A percentile compares a stretch with the other conserved stretches of the same genome.
phyloP scores from a whole-genome alignment of 331 rosid species.

The Quercus lobata region DNA sequence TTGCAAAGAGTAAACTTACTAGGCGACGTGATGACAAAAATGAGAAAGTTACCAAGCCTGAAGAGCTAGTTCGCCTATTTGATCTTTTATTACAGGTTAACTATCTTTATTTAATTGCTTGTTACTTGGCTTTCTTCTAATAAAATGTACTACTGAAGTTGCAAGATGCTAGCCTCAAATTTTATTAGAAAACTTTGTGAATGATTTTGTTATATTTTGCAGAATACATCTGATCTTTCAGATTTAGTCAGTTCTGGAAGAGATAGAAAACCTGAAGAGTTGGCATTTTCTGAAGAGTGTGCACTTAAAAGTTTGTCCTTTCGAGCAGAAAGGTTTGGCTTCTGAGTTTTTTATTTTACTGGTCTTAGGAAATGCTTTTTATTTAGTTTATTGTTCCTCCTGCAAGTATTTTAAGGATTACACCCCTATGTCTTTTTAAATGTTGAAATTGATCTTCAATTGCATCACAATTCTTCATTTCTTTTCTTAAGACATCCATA shows the following conservation, averaged over 20 bases:
- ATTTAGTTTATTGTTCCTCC: background rate
- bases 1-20: slow-evolving; percentile 82
- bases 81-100: slow-evolving; percentile 87
- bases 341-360: slow-evolving; percentile 10
- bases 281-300: slow-evolving; percentile 67
- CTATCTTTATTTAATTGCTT: slow-evolving; percentile 11
- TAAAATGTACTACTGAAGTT: background rate
- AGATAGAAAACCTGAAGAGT: slow-evolving; percentile 76
- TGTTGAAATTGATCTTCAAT: background rate
- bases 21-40: slow-evolving; percentile 82
- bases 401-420: background rate
- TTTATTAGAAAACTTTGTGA: slow-evolving; percentile 21
- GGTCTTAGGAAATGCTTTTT: background rate
- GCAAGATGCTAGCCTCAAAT: slow-evolving; percentile 13
- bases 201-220: slow-evolving; percentile 35
- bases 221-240: slow-evolving; percentile 89
- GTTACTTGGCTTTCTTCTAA: slow-evolving; percentile 3
- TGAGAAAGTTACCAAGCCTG: slow-evolving; percentile 93
- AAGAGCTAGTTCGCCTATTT: slow-evolving; percentile 92
- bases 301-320: slow-evolving; percentile 69
- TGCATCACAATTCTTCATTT: background rate
- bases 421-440: background rate
- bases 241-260: slow-evolving; percentile 92
- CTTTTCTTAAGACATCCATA: background rate
- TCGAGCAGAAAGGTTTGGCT: slow-evolving; percentile 76